phyloP scores from a whole-genome alignment of 768 basidiomycete genomes.

The Mycena epipterygia region DNA sequence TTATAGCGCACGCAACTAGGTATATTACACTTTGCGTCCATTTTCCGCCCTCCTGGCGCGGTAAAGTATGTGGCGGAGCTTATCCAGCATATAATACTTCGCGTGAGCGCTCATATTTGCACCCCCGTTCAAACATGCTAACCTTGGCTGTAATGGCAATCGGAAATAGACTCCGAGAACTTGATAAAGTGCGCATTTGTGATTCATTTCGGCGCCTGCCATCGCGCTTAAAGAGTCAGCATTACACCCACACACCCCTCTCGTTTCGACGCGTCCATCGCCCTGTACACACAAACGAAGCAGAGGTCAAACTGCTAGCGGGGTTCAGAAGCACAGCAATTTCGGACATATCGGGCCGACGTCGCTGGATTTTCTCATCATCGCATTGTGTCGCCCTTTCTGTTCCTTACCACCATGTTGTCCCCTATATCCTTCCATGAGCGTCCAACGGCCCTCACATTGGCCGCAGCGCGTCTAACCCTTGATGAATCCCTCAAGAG shows the following conservation, averaged over 20 bases:
- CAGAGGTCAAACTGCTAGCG: not conserved
- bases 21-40: not conserved
- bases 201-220: not conserved
- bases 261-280: not conserved
- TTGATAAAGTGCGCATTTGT: not conserved
- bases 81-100: not conserved
- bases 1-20: not conserved
- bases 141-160: not conserved
- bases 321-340: slow-evolving; percentile 12
- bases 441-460: slow-evolving; percentile 17
- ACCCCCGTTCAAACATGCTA: slow-evolving; percentile 2
- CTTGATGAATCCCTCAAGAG: slow-evolving; percentile 35
- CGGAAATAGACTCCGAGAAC: not conserved
- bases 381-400: slow-evolving; percentile 16
- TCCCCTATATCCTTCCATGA: slow-evolving; percentile 18
- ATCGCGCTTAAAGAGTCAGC: not conserved
- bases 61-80: slow-evolving; percentile 6
- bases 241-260: not conserved
- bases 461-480: slow-evolving; percentile 28
- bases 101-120: not conserved
- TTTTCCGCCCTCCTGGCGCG: not conserved
- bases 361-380: slow-evolving; percentile 18
- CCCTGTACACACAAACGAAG: not conserved
- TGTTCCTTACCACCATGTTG: slow-evolving; percentile 25
- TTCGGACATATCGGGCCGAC: slow-evolving; percentile 25